Percentiles rank a stretch among this genome's conserved stretches.
Evolutionary conservation across 257 asterid species (phyloP).

Genomic region (Solanum microdontum): DNA sequence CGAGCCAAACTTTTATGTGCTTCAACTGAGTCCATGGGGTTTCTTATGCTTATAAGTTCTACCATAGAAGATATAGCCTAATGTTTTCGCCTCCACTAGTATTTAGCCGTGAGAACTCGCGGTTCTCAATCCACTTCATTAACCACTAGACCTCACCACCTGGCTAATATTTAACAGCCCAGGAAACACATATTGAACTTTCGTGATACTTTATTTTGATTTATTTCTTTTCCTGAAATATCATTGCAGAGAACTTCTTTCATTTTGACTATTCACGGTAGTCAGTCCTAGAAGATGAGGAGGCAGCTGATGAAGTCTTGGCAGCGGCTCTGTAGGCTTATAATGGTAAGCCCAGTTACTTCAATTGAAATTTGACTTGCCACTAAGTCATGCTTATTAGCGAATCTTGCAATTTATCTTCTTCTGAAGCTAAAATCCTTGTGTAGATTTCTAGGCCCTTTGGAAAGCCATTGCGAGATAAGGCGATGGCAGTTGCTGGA

Average conservation of each 20-base stretch:
- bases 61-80: neutral
- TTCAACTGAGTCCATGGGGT: neutral
- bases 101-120: neutral
- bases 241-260: neutral
- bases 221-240: neutral
- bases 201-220: neutral
- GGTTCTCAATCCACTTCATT: neutral
- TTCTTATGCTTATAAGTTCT: neutral
- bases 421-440: neutral
- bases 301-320: slow-evolving; percentile 28
- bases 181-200: neutral
- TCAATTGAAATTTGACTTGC: neutral
- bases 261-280: neutral
- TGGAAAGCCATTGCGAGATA: slow-evolving; percentile 36
- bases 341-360: slow-evolving; percentile 21
- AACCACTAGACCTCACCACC: neutral
- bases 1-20: neutral
- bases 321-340: slow-evolving; percentile 37
- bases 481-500: slow-evolving; percentile 65
- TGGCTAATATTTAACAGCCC: neutral
- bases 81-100: neutral
- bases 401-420: neutral
- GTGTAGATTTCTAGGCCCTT: slow-evolving; percentile 30
- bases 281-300: slow-evolving; percentile 19
- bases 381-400: neutral